These are phyloP conservation scores for Boletus pseudopeckii DNA, from an alignment of 768 basidiomycete genomes.

Conservation along the genomic window DNA sequence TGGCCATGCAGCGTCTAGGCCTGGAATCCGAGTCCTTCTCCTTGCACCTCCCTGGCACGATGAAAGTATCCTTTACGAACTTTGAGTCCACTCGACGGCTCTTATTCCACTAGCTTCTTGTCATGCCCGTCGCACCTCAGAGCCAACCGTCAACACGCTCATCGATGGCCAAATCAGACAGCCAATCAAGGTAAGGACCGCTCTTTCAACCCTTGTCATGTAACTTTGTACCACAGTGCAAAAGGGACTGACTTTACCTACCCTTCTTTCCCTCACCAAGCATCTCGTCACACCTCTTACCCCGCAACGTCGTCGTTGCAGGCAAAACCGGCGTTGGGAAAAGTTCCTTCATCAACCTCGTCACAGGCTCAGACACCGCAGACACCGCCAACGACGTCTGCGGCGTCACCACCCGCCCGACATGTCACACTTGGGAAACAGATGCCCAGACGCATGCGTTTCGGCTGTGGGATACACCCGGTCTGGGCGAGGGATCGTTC, in stretches of 20 bases:
- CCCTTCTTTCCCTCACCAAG: not conserved
- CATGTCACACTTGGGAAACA: constrained; percentile 18
- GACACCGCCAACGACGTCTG: constrained; percentile 19
- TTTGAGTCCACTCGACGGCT: not conserved
- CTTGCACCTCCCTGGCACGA: not conserved
- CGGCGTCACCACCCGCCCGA: constrained; percentile 19
- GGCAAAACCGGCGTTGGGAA: constrained; percentile 28
- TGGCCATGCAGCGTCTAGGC: not conserved
- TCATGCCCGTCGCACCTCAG: not conserved
- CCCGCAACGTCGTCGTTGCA: constrained; percentile 21
- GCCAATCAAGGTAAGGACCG: constrained; percentile 6
- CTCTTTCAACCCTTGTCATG: not conserved
- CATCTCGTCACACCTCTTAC: not conserved
- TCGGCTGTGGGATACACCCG: constrained; percentile 25
- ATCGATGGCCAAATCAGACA: constrained; percentile 9
- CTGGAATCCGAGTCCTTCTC: not conserved
- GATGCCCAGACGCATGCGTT: constrained; percentile 16
- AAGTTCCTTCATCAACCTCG: constrained; percentile 26
- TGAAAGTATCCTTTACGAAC: not conserved
- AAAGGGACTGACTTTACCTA: not conserved
- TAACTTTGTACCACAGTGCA: not conserved
- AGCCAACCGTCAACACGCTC: not conserved
- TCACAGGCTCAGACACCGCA: constrained; percentile 14
- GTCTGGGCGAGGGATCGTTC: constrained; percentile 21
- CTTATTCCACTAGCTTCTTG: not conserved